A percentile compares a stretch with the other conserved stretches of the same genome.
Evolutionary conservation across 2,329 filamentous ascomycete species (phyloP).

Genomic region (Neurospora sp.): DNA sequence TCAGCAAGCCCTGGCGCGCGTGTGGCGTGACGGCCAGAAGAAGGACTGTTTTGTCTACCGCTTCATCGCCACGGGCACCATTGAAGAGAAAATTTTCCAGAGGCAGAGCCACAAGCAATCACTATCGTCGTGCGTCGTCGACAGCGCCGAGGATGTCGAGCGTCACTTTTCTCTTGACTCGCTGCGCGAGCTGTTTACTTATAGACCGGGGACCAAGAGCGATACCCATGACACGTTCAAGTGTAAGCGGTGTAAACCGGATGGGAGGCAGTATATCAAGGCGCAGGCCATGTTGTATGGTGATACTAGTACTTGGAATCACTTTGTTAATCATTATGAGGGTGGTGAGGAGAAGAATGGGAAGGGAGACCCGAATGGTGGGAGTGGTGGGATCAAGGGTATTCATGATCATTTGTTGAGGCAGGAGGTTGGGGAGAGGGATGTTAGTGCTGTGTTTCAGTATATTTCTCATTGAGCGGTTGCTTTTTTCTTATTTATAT

Average conservation of each 20-base stretch:
- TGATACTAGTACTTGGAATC: conserved; percentile 99
- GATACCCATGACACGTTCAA: conserved; percentile 99
- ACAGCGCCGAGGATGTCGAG: conserved; percentile 93
- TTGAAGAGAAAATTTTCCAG: conserved; percentile 99
- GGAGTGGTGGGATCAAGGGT: conserved; percentile 46
- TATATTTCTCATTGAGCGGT: conserved; percentile 73
- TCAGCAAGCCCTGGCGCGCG: conserved; percentile 90
- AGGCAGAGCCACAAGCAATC: conserved; percentile 97
- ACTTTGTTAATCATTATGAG: conserved; percentile 64
- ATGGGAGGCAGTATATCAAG: conserved; percentile 80
- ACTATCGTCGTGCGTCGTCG: conserved; percentile 89
- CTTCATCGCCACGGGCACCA: conserved; percentile 97
- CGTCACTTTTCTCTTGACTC: conserved; percentile 90
- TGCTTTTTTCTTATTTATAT: background rate
- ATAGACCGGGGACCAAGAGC: conserved; percentile 70
- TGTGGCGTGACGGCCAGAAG: conserved; percentile 98
- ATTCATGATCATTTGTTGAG: conserved; percentile 88
- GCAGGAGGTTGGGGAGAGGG: conserved; percentile 68
- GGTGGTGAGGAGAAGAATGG: background rate
- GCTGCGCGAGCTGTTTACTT: conserved; percentile 88
- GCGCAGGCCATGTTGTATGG: conserved; percentile 93
- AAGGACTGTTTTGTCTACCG: conserved; percentile 99
- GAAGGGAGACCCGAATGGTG: background rate
- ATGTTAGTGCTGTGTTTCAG: conserved; percentile 93
- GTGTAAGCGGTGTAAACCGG: conserved; percentile 85